Evolutionary conservation across 2,329 filamentous ascomycete species (phyloP), one percentile per base, ranked within the genome.

Genomic region (Claviceps lovelessii): DNA sequence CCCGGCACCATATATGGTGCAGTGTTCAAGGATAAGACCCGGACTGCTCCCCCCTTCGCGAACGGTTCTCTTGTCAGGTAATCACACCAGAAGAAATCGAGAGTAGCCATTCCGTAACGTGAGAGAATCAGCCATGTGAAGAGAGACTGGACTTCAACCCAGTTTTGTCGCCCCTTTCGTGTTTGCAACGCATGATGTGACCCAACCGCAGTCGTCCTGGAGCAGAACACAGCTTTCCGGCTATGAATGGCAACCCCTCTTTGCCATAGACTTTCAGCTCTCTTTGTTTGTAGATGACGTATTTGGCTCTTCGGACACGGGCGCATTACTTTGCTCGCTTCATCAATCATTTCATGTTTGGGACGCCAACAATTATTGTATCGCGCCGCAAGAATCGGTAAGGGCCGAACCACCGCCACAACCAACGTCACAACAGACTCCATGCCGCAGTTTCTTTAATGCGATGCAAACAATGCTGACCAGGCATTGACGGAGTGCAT

Each of bases 271-370:
- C 19, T 31, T 44, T 45, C 45, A 29, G 15, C n/a, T 51, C 51
- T 13, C 33, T 46, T 15, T 13, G 8, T 46, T 46, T 47, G 23
- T 5, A 44, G 9, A 17, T 44, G 44, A 28, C 37, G 41, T 19
- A 35, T 44, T 37, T 49, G 37, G 23, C 31, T 44, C 15, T 17
- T n/a, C 17, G 10, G 55, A 49, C 58, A 57, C 63, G 53, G 73
- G 73, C 73, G 75, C 75, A 76, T 74, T 77, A 75, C 74, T 70
- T 63, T 75, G 74, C 75, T 77, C 73, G 72, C 72, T 65, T 65
- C 53, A 60, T 61, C 62, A 53, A 57, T 23, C 23, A 23, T 23
- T 23, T 23, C 23, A 39, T 54, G 9, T 37, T 37, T 35, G 51
- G 49, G 55, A 49, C 42, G 54, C 53, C 47, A 50, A 55, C 35